Evolutionary conservation across 805 yeast genomes (phyloP).

Genomic region (Candida mattraensis): DNA sequence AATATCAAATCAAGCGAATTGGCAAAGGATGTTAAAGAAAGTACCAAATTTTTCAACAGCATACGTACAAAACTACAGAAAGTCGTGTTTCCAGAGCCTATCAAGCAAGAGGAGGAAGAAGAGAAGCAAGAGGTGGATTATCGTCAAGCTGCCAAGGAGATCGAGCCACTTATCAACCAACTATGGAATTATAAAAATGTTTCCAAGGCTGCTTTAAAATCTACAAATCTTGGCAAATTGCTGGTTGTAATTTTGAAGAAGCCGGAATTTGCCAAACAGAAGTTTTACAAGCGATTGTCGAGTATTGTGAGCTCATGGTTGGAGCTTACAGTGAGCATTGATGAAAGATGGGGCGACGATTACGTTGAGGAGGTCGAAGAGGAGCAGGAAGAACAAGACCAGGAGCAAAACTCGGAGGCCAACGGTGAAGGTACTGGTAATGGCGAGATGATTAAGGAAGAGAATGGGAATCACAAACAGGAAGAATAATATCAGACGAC

Average conservation of each 20-base stretch:
- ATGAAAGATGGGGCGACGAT: conserved; percentile 30
- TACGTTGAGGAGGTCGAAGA: conserved; percentile 27
- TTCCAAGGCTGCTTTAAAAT: conserved; percentile 32
- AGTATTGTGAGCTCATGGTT: conserved; percentile 28
- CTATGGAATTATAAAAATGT: conserved; percentile 23
- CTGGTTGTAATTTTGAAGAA: conserved; percentile 35
- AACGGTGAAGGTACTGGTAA: no score
- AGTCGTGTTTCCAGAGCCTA: conserved; percentile 20
- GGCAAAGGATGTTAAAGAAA: conserved; percentile 22
- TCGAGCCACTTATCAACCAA: conserved; percentile 25
- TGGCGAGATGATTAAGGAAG: no score
- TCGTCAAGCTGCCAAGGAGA: conserved; percentile 17
- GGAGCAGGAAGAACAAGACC: conserved; percentile 52
- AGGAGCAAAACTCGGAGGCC: no score
- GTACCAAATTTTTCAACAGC: conserved; percentile 22
- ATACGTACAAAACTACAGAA: conserved; percentile 28
- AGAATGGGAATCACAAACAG: no score
- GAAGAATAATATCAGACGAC: no score
- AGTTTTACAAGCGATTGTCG: conserved; percentile 19
- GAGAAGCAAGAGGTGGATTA: conserved; percentile 27
- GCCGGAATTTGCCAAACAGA: conserved; percentile 32
- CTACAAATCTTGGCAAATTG: conserved; percentile 34
- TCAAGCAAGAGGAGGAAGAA: conserved; percentile 1
- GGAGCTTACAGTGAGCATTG: conserved; percentile 28
- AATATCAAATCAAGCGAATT: conserved; percentile 24